phyloP scores from a whole-genome alignment of 192 early-diverging fungal genomes.

The Cetraspora pellucida region DNA sequence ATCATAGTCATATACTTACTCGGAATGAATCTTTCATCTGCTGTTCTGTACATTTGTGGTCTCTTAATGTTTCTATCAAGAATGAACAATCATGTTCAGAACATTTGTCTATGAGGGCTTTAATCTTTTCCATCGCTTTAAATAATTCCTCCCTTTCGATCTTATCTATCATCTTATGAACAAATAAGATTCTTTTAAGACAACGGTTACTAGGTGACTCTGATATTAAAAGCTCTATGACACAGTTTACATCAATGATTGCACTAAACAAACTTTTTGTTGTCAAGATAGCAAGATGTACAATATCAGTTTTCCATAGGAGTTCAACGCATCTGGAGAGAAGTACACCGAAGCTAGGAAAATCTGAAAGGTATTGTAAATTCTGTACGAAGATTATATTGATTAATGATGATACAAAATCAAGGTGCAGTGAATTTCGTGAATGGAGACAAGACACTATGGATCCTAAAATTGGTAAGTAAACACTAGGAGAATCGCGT shows the following conservation, averaged over 20 bases:
- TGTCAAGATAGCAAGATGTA: background rate
- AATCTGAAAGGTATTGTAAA: background rate
- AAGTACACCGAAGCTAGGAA: conserved; percentile 3
- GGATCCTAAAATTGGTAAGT: background rate
- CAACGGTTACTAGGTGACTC: background rate
- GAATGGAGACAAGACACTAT: background rate
- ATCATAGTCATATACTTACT: background rate
- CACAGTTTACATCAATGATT: background rate
- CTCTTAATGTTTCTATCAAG: background rate
- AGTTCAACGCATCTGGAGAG: background rate
- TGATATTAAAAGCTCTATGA: conserved; percentile 5
- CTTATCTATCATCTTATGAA: background rate
- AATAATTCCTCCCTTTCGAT: background rate
- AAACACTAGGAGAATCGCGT: background rate
- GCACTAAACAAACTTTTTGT: background rate
- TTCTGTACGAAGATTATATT: background rate
- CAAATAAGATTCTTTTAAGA: conserved; percentile 9
- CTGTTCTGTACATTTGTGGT: background rate
- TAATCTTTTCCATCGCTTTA: background rate
- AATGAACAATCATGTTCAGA: background rate
- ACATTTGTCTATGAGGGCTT: background rate
- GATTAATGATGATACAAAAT: background rate
- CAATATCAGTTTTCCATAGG: background rate
- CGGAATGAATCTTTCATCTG: too few species aligned
- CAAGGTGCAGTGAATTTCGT: background rate